These are phyloP conservation scores for Barnettozyma californica DNA, from an alignment of 805 yeast genomes.

Conservation along the genomic window DNA sequence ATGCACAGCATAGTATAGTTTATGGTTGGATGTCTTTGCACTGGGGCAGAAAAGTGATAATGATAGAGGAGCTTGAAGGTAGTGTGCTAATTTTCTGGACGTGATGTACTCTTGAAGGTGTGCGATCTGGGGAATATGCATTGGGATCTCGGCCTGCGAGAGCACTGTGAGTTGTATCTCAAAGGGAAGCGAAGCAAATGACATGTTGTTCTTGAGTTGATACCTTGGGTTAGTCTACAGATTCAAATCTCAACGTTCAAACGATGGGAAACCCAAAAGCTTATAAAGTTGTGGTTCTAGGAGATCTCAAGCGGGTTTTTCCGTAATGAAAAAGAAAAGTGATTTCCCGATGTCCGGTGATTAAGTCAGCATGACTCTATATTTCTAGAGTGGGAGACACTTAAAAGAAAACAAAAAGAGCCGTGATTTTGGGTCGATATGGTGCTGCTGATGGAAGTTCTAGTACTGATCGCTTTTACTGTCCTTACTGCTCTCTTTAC, in stretches of 20 bases:
- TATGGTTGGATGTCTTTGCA: conserved; percentile 6
- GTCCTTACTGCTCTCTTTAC: not conserved
- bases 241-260: not conserved
- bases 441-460: not conserved
- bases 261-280: not conserved
- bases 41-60: conserved; percentile 10
- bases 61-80: not conserved
- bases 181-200: conserved; percentile 9
- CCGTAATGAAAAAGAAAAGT: not conserved
- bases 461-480: no score
- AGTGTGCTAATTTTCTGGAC: not conserved
- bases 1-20: conserved; percentile 5
- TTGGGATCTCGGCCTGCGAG: conserved; percentile 6
- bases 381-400: not conserved
- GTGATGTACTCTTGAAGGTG: conserved; percentile 2
- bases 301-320: not conserved
- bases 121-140: not conserved
- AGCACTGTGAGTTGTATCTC: conserved; percentile 14
- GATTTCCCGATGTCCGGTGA: not conserved
- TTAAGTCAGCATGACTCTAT: not conserved
- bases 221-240: not conserved
- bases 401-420: not conserved
- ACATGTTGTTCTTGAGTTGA: not conserved
- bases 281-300: not conserved
- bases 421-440: no score